These are phyloP conservation scores for Pseudocercospora ulei DNA, from an alignment of 2,329 filamentous ascomycete genomes.

Conservation along the genomic window DNA sequence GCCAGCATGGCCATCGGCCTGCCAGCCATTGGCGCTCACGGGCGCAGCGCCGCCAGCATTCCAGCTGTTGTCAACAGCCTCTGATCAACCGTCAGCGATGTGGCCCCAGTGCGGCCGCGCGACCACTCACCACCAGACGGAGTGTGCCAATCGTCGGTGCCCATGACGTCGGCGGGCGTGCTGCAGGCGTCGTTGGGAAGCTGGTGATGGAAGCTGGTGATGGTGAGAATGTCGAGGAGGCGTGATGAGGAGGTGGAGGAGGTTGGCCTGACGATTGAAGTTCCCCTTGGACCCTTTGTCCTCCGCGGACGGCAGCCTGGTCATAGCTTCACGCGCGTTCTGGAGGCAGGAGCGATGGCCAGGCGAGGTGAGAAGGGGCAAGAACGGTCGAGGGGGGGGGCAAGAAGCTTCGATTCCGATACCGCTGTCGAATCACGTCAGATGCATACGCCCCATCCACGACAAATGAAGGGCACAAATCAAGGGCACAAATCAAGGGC, in stretches of 20 bases:
- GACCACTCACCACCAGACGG: slow-evolving; percentile 19
- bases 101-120: background rate
- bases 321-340: slow-evolving; percentile 4
- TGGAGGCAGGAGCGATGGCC: slow-evolving; percentile 1
- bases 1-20: slow-evolving; percentile 11
- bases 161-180: slow-evolving; percentile 11
- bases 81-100: slow-evolving; percentile 12
- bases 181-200: slow-evolving; percentile 5
- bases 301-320: slow-evolving; percentile 10
- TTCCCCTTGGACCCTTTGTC: too few relatives aligned
- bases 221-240: too few relatives aligned
- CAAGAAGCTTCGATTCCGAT: slow-evolving; percentile 1
- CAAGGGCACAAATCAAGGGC: too few relatives aligned
- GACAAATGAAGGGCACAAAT: too few relatives aligned
- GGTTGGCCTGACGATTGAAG: too few relatives aligned
- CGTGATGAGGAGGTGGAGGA: too few relatives aligned
- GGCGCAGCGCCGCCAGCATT: slow-evolving; percentile 19
- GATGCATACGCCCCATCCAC: slow-evolving; percentile 10
- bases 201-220: background rate
- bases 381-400: background rate
- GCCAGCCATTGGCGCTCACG: slow-evolving; percentile 13
- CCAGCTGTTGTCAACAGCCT: slow-evolving; percentile 20
- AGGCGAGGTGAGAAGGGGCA: slow-evolving; percentile 3
- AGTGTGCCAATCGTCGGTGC: slow-evolving; percentile 25
- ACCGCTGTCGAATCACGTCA: slow-evolving; percentile 5